Evolutionary conservation across 352 stramenopile genomes (phyloP).

Genomic region (Phytopythium mirpurense): DNA sequence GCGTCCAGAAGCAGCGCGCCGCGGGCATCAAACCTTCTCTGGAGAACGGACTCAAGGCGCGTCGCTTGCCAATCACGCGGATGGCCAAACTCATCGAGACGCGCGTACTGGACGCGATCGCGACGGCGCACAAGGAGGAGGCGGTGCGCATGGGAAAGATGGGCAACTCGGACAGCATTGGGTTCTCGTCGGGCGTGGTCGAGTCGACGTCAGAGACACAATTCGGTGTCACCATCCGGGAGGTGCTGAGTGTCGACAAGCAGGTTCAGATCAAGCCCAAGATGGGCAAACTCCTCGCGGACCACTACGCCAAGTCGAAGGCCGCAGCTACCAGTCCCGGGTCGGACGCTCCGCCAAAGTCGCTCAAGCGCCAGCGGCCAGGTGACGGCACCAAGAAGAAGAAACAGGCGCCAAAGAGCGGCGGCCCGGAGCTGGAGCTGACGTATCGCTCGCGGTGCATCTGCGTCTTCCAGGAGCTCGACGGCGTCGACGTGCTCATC

Average conservation of each 20-base stretch:
- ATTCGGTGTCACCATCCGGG: conserved; percentile 81
- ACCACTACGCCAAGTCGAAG: conserved; percentile 63
- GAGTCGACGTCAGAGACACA: conserved; percentile 74
- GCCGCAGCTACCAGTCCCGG: conserved; percentile 22
- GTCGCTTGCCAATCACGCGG: conserved; percentile 69
- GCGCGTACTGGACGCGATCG: conserved; percentile 66
- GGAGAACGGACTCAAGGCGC: conserved; percentile 79
- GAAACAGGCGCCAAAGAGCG: conserved; percentile 23
- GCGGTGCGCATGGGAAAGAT: conserved; percentile 73
- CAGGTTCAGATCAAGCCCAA: conserved; percentile 85
- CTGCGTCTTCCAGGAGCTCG: conserved; percentile 87
- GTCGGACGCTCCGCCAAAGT: conserved; percentile 35
- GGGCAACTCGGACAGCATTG: conserved; percentile 80
- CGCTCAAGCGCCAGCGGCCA: conserved; percentile 57
- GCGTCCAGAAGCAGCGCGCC: conserved; percentile 77
- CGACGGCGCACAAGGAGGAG: conserved; percentile 74
- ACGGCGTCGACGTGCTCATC: conserved; percentile 85
- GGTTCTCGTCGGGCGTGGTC: conserved; percentile 54
- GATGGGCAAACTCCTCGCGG: conserved; percentile 68
- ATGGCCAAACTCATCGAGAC: conserved; percentile 85
- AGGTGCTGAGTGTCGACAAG: conserved; percentile 84
- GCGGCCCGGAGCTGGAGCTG: conserved; percentile 45
- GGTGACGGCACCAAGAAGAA: conserved; percentile 25
- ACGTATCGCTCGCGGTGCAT: conserved; percentile 88
- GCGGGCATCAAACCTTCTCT: conserved; percentile 69